A percentile compares a stretch with the other conserved stretches of the same genome.
phyloP scores from a whole-genome alignment of 768 basidiomycete genomes.

The Pleurotus ostreatus region DNA sequence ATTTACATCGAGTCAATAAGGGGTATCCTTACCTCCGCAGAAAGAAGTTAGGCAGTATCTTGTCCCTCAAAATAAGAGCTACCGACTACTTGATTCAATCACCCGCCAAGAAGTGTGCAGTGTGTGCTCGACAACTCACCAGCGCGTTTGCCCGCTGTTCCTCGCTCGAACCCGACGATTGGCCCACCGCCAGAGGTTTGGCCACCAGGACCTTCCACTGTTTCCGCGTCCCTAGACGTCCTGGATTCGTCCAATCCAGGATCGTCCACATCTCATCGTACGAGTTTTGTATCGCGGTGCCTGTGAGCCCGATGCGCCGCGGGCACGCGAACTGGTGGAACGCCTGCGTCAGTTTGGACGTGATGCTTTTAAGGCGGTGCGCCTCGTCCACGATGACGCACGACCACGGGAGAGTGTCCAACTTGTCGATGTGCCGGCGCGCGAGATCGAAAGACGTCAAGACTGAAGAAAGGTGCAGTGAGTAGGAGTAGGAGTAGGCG shows the following conservation, averaged over 20 bases:
- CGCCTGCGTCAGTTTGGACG: constrained; percentile 60
- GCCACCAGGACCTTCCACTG: constrained; percentile 79
- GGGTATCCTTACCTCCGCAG: constrained; percentile 54
- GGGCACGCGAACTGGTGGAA: constrained; percentile 66
- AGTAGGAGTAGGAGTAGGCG: neutral
- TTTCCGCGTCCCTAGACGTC: constrained; percentile 59
- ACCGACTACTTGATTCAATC: constrained; percentile 39
- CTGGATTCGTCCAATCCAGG: constrained; percentile 89
- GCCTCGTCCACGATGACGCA: constrained; percentile 86
- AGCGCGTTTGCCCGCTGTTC: constrained; percentile 55
- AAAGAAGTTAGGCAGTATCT: constrained; percentile 80
- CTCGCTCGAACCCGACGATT: constrained; percentile 60
- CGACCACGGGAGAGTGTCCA: constrained; percentile 69
- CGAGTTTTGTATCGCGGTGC: constrained; percentile 77
- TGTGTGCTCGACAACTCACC: constrained; percentile 25
- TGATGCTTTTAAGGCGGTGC: constrained; percentile 82
- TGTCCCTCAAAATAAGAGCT: constrained; percentile 57
- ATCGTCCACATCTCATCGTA: constrained; percentile 92
- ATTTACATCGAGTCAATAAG: constrained; percentile 11
- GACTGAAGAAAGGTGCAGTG: constrained; percentile 42
- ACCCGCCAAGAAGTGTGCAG: neutral
- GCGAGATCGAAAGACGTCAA: constrained; percentile 80
- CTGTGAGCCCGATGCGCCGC: constrained; percentile 83
- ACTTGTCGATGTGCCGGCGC: constrained; percentile 60
- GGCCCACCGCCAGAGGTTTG: constrained; percentile 63